Base-by-base conservation (phyloP, 441 rosid species). In the Biscutella laevigata region DNA sequence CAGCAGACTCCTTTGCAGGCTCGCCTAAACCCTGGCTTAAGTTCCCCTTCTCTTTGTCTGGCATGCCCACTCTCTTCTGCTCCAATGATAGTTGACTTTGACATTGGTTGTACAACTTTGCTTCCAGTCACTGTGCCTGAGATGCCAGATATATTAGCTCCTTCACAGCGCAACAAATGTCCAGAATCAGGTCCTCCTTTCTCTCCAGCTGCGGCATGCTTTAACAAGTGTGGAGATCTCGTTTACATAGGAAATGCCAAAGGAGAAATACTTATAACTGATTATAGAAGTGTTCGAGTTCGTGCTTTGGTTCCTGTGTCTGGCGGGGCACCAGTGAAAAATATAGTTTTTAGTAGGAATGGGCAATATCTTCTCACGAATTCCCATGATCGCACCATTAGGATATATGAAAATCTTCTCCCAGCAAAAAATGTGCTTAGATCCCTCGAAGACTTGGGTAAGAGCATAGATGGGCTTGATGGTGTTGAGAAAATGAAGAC, bases 51-150 rank as follows among this genome's bases (percentile, higher is more conserved):
- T 39, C 59, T 83, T 50, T 92, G 99, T 54, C 67, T 88, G 27
- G 89, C 89, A 2, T 92, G 96, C 63, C 95, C 96, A 1, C 86
- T 92, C 45, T 88, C 98, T 4, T 88, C 95, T 71, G 88, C 96
- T 67, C 99, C 95, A 1, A 74, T 88, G 81, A 81, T 86, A 20
- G 94, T 92, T 22, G 92, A 88, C 69, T 75, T 92, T 50, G 68
- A 53, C 28, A 72, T 82, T 25, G 94, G 80, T 47, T 72, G 53
- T 58, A 77, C 80, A 12, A 82, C 78, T 27, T 51, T 61, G 41
- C 97, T 92, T 61, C 99, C 97, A 7, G 84, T 80, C 35, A 24
- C 66, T 43, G 59, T 75, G 38, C 66, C 86, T 59, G 96, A 86
- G 24, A 36, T 53, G 61, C 74, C 56, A 48, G 81, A 75, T 69